Conservation (phyloP, 1,284 basidiomycete species). For the Leucoagaricus sp. region DNA sequence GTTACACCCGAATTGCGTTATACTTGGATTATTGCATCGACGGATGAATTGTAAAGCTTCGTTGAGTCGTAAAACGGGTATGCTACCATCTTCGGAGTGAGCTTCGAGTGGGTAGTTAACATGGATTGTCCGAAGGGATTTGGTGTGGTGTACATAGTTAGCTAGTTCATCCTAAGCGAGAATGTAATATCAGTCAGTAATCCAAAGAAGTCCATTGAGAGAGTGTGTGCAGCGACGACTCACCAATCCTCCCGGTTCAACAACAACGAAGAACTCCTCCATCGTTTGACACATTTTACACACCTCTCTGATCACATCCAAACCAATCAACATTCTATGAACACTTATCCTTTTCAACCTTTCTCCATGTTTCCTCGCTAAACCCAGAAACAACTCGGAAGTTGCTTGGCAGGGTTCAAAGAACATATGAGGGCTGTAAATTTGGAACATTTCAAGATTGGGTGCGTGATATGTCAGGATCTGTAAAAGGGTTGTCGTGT, state of each 20-base stretch:
- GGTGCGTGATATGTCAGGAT: not conserved
- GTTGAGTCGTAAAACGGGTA: constrained; percentile 29
- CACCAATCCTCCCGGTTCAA: constrained; percentile 50
- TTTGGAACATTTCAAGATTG: constrained; percentile 58
- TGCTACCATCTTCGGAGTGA: constrained; percentile 19
- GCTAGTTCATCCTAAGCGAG: constrained; percentile 39
- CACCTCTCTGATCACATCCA: constrained; percentile 51
- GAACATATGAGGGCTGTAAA: constrained; percentile 54
- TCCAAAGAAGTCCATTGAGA: too few relatives aligned
- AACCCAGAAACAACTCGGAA: constrained; percentile 27
- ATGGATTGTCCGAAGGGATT: constrained; percentile 48
- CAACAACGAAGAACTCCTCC: constrained; percentile 62
- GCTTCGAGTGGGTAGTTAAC: constrained; percentile 49
- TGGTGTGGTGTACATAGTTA: constrained; percentile 37
- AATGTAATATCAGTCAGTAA: constrained; percentile 1
- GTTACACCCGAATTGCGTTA: constrained; percentile 54
- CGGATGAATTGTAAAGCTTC: constrained; percentile 41
- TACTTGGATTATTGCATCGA: constrained; percentile 38
- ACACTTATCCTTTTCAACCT: constrained; percentile 61
- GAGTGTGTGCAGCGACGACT: constrained; percentile 18
- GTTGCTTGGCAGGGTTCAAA: constrained; percentile 27
- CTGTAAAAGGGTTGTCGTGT: not conserved
- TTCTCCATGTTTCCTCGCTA: constrained; percentile 46
- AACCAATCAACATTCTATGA: constrained; percentile 57
- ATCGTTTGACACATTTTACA: constrained; percentile 53